phyloP scores from a whole-genome alignment of 2,329 filamentous ascomycete species.

The Pyrenochaeta sp. region DNA sequence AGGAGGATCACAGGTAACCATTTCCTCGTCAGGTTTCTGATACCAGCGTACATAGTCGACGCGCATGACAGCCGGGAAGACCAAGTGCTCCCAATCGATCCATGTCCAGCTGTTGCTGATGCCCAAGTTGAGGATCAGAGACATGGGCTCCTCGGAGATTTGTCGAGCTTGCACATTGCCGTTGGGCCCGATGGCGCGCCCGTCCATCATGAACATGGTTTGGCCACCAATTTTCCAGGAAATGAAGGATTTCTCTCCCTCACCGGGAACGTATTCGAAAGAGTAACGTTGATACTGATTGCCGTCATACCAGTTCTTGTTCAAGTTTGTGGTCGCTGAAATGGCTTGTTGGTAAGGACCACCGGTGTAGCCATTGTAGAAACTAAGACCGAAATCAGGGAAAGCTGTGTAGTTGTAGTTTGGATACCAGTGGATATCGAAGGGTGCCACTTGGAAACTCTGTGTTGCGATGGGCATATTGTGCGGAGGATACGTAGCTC shows the following conservation, averaged over 20 bases:
- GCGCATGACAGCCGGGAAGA: slow-evolving; percentile 61
- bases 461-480: slow-evolving; percentile 57
- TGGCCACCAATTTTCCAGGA: slow-evolving; percentile 62
- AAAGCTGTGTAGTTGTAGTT: slow-evolving; percentile 61
- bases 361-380: slow-evolving; percentile 61
- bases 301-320: slow-evolving; percentile 64
- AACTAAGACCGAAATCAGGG: slow-evolving; percentile 57
- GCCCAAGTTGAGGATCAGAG: slow-evolving; percentile 61
- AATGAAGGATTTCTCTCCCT: slow-evolving; percentile 54
- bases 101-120: slow-evolving; percentile 59
- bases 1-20: slow-evolving; percentile 63
- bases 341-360: slow-evolving; percentile 65
- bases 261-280: slow-evolving; percentile 63
- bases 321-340: slow-evolving; percentile 62
- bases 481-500: slow-evolving; percentile 50
- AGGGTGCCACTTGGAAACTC: slow-evolving; percentile 59
- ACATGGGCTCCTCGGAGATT: slow-evolving; percentile 62
- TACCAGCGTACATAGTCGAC: slow-evolving; percentile 65
- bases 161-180: slow-evolving; percentile 60
- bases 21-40: slow-evolving; percentile 57
- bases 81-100: slow-evolving; percentile 54
- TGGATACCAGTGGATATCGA: slow-evolving; percentile 60
- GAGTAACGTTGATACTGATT: slow-evolving; percentile 63
- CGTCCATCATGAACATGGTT: slow-evolving; percentile 61
- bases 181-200: slow-evolving; percentile 60